These are phyloP conservation scores for Datura wrightii DNA, from an alignment of 257 asterid genomes.

Conservation along the genomic window DNA sequence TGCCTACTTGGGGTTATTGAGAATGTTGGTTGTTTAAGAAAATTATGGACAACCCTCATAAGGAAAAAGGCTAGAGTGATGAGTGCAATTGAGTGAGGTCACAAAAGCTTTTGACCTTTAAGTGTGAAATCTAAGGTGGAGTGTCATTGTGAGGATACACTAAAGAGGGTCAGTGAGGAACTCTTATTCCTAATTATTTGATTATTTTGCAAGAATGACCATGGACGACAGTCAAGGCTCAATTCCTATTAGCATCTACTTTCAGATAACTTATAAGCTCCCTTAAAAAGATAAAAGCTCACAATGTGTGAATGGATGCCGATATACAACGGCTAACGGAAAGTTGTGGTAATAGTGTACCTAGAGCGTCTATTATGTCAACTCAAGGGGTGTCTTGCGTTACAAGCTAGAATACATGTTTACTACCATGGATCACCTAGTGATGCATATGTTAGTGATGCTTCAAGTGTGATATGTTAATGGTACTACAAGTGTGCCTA, in stretches of 20 bases:
- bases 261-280: no score
- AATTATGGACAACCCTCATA: not conserved
- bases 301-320: no score
- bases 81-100: not conserved
- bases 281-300: no score
- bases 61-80: not conserved
- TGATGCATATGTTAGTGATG: no score
- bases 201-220: not conserved
- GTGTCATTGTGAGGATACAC: not conserved
- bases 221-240: not conserved
- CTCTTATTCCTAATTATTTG: not conserved
- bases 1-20: conserved; percentile 4
- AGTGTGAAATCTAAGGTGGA: not conserved
- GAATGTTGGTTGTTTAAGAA: not conserved
- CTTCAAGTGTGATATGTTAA: no score
- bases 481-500: no score
- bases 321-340: no score
- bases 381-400: no score
- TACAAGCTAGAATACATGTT: no score
- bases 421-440: no score
- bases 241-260: not conserved
- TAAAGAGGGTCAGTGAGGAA: not conserved
- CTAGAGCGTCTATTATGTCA: no score
- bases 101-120: not conserved
- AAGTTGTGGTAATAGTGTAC: no score